These are phyloP conservation scores for Yamadazyma pseudoaaseri DNA, from an alignment of 1,139 yeast species.

Conservation along the genomic window DNA sequence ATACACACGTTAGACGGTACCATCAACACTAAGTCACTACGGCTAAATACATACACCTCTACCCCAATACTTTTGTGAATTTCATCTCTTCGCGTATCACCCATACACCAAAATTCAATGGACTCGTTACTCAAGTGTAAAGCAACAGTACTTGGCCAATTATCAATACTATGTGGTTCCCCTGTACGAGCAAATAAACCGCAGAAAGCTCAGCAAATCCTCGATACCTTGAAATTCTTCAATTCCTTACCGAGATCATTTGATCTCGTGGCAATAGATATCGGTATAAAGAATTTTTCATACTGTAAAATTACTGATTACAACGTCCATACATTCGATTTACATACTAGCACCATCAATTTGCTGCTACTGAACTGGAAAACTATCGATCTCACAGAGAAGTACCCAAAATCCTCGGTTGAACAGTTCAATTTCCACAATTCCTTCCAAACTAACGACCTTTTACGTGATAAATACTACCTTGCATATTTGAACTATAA, in stretches of 20 bases:
- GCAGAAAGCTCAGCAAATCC: conserved; percentile 23
- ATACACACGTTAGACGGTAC: no score
- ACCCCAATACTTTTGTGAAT: no score
- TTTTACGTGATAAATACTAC: conserved; percentile 26
- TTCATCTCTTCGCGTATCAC: neutral
- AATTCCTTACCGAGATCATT: conserved; percentile 16
- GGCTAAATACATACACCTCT: no score
- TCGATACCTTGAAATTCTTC: conserved; percentile 21
- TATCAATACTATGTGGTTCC: conserved; percentile 37
- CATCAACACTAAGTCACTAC: no score
- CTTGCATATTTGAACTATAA: conserved; percentile 22
- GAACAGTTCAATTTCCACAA: conserved; percentile 6
- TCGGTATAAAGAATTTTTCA: conserved; percentile 43
- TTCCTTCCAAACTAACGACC: conserved; percentile 12
- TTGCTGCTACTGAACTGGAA: conserved; percentile 25
- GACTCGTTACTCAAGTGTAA: conserved; percentile 10
- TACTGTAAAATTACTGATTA: conserved; percentile 27
- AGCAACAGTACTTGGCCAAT: conserved; percentile 21
- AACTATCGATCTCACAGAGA: conserved; percentile 22
- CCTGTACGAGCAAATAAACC: conserved; percentile 26
- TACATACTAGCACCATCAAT: conserved; percentile 7
- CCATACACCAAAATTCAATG: conserved; percentile 4
- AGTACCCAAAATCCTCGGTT: conserved; percentile 10
- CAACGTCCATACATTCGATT: conserved; percentile 10
- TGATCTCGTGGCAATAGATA: conserved; percentile 31